phyloP scores from a whole-genome alignment of 148 eudicot species.

The Rhododendron henanense region DNA sequence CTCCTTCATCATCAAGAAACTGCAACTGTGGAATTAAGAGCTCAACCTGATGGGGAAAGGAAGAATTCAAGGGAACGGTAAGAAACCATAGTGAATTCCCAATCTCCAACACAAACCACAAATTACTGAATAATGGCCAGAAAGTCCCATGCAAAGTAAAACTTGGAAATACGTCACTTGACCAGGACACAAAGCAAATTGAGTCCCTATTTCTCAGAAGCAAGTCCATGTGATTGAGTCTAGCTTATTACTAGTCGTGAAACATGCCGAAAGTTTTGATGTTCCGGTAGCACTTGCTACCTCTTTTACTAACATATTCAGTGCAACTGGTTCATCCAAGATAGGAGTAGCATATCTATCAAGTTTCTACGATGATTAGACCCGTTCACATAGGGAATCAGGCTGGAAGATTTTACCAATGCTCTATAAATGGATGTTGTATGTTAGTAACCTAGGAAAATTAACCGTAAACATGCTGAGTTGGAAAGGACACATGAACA shows the following conservation, averaged over 20 bases:
- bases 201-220: neutral
- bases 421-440: neutral
- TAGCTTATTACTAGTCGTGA: neutral
- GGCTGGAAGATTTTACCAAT: neutral
- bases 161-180: neutral
- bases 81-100: neutral
- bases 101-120: neutral
- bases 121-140: neutral
- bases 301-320: neutral
- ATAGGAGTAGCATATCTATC: neutral
- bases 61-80: neutral
- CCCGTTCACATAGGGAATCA: neutral
- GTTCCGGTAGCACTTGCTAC: neutral
- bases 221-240: neutral
- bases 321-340: neutral
- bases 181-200: neutral
- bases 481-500: neutral
- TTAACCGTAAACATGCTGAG: neutral
- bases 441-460: neutral
- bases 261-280: neutral
- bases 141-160: neutral
- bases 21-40: constrained; percentile 94
- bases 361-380: neutral
- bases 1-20: constrained; percentile 98
- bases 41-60: constrained; percentile 56